Evolutionary conservation across 768 basidiomycete species (phyloP).

Genomic region (Auricularia cornea): DNA sequence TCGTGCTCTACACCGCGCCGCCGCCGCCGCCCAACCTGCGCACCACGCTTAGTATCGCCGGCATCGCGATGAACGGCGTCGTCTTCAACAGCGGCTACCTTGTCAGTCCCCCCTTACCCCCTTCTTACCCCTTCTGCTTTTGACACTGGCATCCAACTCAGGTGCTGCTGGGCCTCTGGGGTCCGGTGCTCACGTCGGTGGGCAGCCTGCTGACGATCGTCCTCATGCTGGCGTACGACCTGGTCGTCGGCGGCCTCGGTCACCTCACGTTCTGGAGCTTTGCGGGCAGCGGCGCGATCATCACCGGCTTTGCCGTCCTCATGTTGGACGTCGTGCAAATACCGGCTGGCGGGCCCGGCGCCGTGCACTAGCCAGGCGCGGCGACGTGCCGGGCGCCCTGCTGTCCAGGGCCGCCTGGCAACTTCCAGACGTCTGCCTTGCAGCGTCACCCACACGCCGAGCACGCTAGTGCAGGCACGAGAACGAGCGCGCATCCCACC

Average conservation of each 20-base stretch:
- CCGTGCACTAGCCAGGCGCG: too few relatives aligned
- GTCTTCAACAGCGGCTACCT: slow-evolving; percentile 54
- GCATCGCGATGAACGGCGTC: slow-evolving; percentile 64
- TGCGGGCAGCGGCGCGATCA: slow-evolving; percentile 69
- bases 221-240: slow-evolving; percentile 67
- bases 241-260: slow-evolving; percentile 56
- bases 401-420: too few relatives aligned
- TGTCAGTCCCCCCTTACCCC: background rate
- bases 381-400: too few relatives aligned
- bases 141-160: too few relatives aligned
- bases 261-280: slow-evolving; percentile 64
- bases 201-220: slow-evolving; percentile 94
- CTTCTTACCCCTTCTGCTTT: too few relatives aligned
- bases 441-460: too few relatives aligned
- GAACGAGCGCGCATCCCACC: too few relatives aligned
- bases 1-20: slow-evolving; percentile 56
- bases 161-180: slow-evolving; percentile 80
- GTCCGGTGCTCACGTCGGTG: slow-evolving; percentile 79
- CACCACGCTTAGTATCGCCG: slow-evolving; percentile 46
- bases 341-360: too few relatives aligned
- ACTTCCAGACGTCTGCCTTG: too few relatives aligned
- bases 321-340: slow-evolving; percentile 47
- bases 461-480: too few relatives aligned
- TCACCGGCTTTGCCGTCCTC: slow-evolving; percentile 74
- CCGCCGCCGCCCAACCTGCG: slow-evolving; percentile 44